A percentile compares a stretch with the other conserved stretches of the same genome.
Conservation (phyloP, 2,329 filamentous ascomycete genomes). For the Harringtonia lauricola region DNA sequence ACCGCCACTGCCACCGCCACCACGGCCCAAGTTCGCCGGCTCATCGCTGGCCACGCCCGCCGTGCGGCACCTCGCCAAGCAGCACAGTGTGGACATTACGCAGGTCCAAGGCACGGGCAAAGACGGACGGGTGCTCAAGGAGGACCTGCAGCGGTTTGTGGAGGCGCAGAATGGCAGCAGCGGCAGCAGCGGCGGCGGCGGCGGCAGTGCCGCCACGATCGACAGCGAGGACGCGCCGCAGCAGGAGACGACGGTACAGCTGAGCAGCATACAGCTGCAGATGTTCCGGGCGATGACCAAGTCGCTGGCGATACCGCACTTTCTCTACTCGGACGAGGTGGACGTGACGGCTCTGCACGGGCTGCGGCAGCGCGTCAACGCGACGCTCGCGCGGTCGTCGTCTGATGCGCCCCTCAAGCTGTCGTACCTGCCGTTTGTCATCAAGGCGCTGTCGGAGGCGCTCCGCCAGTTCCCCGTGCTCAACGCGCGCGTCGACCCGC, state of each 20-base stretch:
- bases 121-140: conserved; percentile 84
- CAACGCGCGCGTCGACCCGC: conserved; percentile 67
- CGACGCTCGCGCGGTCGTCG: conserved; percentile 29
- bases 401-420: conserved; percentile 39
- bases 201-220: conserved; percentile 14
- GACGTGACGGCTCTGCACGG: conserved; percentile 66
- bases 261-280: conserved; percentile 72
- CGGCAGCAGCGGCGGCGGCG: conserved; percentile 6
- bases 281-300: conserved; percentile 99
- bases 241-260: conserved; percentile 54
- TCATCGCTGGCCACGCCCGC: conserved; percentile 72
- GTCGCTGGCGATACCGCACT: conserved; percentile 85
- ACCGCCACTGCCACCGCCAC: background rate
- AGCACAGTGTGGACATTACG: conserved; percentile 65
- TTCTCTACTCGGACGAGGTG: conserved; percentile 85
- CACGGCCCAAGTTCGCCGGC: conserved; percentile 40
- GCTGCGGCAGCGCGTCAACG: conserved; percentile 67
- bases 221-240: conserved; percentile 32
- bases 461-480: conserved; percentile 74
- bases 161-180: conserved; percentile 33
- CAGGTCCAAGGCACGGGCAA: conserved; percentile 77
- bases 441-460: conserved; percentile 87
- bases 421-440: conserved; percentile 86
- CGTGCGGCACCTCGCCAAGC: conserved; percentile 77
- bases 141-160: conserved; percentile 71